Percentiles rank a stretch among this genome's conserved stretches.
phyloP scores from a whole-genome alignment of 768 basidiomycete species.

The Suillus paluster region DNA sequence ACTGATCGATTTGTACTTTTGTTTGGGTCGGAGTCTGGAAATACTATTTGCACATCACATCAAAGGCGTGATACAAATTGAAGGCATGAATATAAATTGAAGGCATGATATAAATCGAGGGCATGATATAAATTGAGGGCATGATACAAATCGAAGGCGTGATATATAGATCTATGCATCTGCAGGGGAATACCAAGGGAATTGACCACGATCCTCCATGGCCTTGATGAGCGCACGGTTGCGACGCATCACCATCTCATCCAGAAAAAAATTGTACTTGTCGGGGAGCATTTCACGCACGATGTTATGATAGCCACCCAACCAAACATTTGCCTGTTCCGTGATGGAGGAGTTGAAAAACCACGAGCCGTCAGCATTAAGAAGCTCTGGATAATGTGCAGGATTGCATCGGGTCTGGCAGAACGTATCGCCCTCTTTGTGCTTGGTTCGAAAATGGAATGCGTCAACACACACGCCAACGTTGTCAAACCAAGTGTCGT shows the following conservation, averaged over 20 bases:
- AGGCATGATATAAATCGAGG: too few relatives aligned
- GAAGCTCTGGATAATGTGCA: conserved; percentile 32
- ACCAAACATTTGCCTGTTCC: conserved; percentile 44
- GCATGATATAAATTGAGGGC: too few relatives aligned
- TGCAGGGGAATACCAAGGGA: not conserved
- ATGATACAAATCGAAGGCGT: not conserved
- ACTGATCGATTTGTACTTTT: too few relatives aligned
- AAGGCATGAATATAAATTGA: too few relatives aligned
- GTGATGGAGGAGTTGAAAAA: conserved; percentile 41
- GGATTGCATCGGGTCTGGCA: conserved; percentile 38
- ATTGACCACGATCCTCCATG: not conserved
- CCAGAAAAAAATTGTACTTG: conserved; percentile 39
- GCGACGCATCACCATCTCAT: conserved; percentile 38
- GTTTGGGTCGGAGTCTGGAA: too few relatives aligned
- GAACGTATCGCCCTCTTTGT: conserved; percentile 27
- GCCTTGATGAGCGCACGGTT: conserved; percentile 18
- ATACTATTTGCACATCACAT: too few relatives aligned
- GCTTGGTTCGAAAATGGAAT: conserved; percentile 41
- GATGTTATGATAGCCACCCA: conserved; percentile 39
- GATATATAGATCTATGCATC: not conserved
- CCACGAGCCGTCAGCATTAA: conserved; percentile 29
- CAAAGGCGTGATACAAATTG: too few relatives aligned
- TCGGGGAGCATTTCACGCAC: conserved; percentile 35
- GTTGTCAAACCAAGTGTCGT: conserved; percentile 20
- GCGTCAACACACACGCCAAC: conserved; percentile 39